Conservation (phyloP, 345 rosid species). For the Eucalyptus marginata region DNA sequence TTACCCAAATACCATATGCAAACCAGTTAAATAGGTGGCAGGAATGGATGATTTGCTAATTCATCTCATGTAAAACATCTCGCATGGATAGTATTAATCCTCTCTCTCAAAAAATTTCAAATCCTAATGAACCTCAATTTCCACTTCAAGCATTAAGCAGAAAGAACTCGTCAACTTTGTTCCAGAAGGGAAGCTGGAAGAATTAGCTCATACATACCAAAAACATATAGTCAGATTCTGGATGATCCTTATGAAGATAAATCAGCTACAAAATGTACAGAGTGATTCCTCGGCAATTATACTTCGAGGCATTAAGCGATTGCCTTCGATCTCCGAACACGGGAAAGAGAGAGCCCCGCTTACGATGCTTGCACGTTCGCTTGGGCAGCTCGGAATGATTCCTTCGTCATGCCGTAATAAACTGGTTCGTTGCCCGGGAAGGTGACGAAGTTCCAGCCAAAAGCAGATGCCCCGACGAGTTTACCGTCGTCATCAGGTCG, state of each 20-base stretch:
- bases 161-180: not conserved
- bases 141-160: not conserved
- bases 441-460: slow-evolving; percentile 92
- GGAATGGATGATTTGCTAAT: not conserved
- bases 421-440: slow-evolving; percentile 29
- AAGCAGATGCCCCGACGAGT: slow-evolving; percentile 65
- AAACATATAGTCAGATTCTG: not conserved
- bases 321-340: not conserved
- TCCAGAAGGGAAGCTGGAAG: not conserved
- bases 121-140: not conserved
- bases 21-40: not conserved
- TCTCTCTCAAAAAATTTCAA: not conserved
- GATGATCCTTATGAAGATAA: not conserved
- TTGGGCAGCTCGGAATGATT: slow-evolving; percentile 51
- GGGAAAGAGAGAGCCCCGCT: not conserved
- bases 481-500: slow-evolving; percentile 8
- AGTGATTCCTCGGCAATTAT: not conserved
- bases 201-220: not conserved
- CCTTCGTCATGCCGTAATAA: slow-evolving; percentile 66
- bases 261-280: not conserved
- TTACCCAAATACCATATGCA: too few species aligned
- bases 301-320: not conserved
- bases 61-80: not conserved
- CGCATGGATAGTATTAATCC: not conserved
- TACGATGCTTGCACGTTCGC: slow-evolving; percentile 1